Percentiles rank a stretch among this genome's conserved stretches.
phyloP scores from a whole-genome alignment of 2,329 filamentous ascomycete species.

The Colletotrichum liriopes region DNA sequence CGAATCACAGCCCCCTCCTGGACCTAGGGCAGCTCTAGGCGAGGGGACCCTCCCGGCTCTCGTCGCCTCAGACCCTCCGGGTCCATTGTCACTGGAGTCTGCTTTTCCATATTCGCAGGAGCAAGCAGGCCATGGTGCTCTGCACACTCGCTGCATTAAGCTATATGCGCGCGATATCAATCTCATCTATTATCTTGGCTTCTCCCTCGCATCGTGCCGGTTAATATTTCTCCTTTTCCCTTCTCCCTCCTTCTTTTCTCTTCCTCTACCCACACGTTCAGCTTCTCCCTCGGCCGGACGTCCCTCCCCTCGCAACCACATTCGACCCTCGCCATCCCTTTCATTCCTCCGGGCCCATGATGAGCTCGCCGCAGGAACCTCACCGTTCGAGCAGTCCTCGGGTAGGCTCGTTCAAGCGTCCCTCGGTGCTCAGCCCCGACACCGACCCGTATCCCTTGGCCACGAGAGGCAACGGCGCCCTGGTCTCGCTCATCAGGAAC shows the following conservation, averaged over 20 bases:
- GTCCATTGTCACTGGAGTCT: conserved; percentile 26
- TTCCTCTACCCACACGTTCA: neutral
- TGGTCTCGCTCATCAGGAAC: conserved; percentile 63
- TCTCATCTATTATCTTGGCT: conserved; percentile 41
- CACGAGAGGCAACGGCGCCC: conserved; percentile 51
- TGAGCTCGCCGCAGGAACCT: conserved; percentile 39
- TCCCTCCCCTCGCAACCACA: neutral
- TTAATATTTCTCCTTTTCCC: conserved; percentile 24
- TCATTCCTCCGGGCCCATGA: conserved; percentile 18
- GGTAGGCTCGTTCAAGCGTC: conserved; percentile 44
- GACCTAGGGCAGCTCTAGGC: conserved; percentile 16
- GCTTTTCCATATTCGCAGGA: neutral
- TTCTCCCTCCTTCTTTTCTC: conserved; percentile 5
- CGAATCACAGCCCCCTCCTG: conserved; percentile 22
- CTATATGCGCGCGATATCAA: conserved; percentile 30
- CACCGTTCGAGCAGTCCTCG: conserved; percentile 37
- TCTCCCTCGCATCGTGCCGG: conserved; percentile 29
- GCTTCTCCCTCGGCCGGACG: neutral
- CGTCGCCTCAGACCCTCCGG: conserved; percentile 31
- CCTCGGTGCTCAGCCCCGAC: conserved; percentile 52
- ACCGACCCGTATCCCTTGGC: conserved; percentile 71
- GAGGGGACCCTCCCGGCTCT: conserved; percentile 12
- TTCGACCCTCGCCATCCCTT: conserved; percentile 7
- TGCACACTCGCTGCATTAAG: conserved; percentile 14
- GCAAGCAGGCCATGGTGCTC: neutral